Percentiles rank a stretch among this genome's conserved stretches.
Evolutionary conservation across 2,329 filamentous ascomycete genomes (phyloP).

Genomic region (Penicillium sp.): DNA sequence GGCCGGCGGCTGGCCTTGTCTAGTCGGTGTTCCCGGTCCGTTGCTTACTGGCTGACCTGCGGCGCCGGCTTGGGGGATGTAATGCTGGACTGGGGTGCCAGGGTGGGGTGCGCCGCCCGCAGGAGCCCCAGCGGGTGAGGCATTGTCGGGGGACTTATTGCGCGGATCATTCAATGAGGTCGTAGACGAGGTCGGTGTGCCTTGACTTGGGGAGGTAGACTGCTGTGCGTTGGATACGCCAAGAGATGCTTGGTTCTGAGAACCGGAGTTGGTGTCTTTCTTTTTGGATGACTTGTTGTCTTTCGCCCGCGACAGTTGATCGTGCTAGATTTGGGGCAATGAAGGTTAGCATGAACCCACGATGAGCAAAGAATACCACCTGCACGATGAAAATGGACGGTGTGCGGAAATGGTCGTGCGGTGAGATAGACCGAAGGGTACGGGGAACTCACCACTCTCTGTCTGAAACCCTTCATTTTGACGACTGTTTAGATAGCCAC

Average conservation of each 20-base stretch:
- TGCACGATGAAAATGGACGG: constrained; percentile 26
- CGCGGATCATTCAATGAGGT: constrained; percentile 82
- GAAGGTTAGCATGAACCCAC: constrained; percentile 9
- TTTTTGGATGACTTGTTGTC: constrained; percentile 78
- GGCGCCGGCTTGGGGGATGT: constrained; percentile 38
- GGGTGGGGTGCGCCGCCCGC: constrained; percentile 32
- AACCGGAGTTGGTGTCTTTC: constrained; percentile 69
- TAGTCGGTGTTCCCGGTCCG: constrained; percentile 62
- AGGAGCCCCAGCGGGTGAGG: constrained; percentile 30
- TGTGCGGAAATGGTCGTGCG: constrained; percentile 27
- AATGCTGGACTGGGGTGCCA: constrained; percentile 39
- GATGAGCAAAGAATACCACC: constrained; percentile 3
- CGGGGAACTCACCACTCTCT: constrained; percentile 80
- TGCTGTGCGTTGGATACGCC: constrained; percentile 53
- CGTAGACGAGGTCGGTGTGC: constrained; percentile 85
- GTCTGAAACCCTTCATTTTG: constrained; percentile 96
- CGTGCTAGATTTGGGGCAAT: constrained; percentile 51
- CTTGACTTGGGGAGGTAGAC: constrained; percentile 62
- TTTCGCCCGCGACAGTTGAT: constrained; percentile 91
- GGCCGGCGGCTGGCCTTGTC: constrained; percentile 65
- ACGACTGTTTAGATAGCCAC: constrained; percentile 38
- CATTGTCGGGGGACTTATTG: constrained; percentile 67
- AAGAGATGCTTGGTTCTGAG: constrained; percentile 65
- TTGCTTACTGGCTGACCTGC: constrained; percentile 45
- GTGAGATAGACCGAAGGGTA: constrained; percentile 20